These are phyloP conservation scores for Phytophthora tentaculata DNA, from an alignment of 352 stramenopile genomes.

Conservation along the genomic window DNA sequence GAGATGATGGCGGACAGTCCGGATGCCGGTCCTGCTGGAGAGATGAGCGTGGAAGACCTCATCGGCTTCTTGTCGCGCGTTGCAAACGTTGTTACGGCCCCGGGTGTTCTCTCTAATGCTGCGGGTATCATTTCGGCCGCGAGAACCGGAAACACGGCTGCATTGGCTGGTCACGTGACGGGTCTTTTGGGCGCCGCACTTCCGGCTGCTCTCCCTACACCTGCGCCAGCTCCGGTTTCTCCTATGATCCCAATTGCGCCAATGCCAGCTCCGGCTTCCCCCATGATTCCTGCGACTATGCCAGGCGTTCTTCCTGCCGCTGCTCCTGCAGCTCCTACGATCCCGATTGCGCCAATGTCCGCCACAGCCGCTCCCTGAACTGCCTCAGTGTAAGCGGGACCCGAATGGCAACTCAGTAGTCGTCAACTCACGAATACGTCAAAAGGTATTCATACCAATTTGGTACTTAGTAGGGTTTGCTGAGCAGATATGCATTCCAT, in stretches of 20 bases:
- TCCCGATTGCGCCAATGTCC: background rate
- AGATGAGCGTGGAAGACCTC: slow-evolving; percentile 13
- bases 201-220: too few relatives aligned
- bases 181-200: slow-evolving; percentile 6
- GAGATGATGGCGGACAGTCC: slow-evolving; percentile 13
- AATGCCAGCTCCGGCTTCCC: background rate
- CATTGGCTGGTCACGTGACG: slow-evolving; percentile 15
- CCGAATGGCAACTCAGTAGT: too few relatives aligned
- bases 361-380: too few relatives aligned
- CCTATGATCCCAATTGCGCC: too few relatives aligned
- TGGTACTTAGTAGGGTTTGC: too few relatives aligned
- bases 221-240: too few relatives aligned
- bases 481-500: too few relatives aligned
- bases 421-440: too few relatives aligned
- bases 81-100: background rate
- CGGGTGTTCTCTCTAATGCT: slow-evolving; percentile 6
- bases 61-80: slow-evolving; percentile 9
- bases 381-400: too few relatives aligned
- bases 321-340: slow-evolving; percentile 2
- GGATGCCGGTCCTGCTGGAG: background rate
- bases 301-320: background rate
- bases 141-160: slow-evolving; percentile 13
- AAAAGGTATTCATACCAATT: too few relatives aligned
- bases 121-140: slow-evolving; percentile 18
- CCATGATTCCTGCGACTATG: background rate